These are phyloP conservation scores for Camelina hispida DNA, from an alignment of 345 rosid genomes.

Conservation along the genomic window DNA sequence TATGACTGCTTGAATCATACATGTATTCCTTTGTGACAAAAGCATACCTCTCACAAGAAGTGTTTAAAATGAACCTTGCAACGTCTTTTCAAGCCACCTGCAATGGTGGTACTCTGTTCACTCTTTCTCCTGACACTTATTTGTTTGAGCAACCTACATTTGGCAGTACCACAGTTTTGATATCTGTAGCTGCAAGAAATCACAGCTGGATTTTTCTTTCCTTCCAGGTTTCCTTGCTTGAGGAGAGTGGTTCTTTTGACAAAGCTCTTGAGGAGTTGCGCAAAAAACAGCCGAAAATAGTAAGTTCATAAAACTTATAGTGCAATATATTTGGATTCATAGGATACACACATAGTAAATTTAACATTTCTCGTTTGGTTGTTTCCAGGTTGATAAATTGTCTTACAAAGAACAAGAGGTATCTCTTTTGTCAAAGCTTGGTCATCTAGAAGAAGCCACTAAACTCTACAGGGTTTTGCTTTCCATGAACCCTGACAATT, in stretches of 20 bases:
- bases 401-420: constrained; percentile 88
- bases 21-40: neutral
- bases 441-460: constrained; percentile 73
- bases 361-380: constrained; percentile 34
- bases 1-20: neutral
- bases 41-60: constrained; percentile 12
- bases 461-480: constrained; percentile 74
- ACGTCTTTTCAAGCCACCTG: constrained; percentile 10
- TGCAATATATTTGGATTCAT: constrained; percentile 24
- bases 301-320: constrained; percentile 47
- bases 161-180: constrained; percentile 21
- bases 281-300: constrained; percentile 77
- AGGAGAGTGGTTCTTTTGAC: constrained; percentile 73
- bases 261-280: constrained; percentile 85
- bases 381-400: constrained; percentile 82
- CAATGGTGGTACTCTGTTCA: constrained; percentile 2
- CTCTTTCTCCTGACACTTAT: constrained; percentile 8
- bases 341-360: constrained; percentile 9
- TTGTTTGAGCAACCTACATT: constrained; percentile 20
- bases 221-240: constrained; percentile 81
- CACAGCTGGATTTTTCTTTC: neutral
- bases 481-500: constrained; percentile 94
- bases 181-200: constrained; percentile 17
- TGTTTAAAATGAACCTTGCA: neutral
- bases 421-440: constrained; percentile 78